These are phyloP conservation scores for Croton laevigatus DNA, from an alignment of 441 rosid species.

Conservation along the genomic window DNA sequence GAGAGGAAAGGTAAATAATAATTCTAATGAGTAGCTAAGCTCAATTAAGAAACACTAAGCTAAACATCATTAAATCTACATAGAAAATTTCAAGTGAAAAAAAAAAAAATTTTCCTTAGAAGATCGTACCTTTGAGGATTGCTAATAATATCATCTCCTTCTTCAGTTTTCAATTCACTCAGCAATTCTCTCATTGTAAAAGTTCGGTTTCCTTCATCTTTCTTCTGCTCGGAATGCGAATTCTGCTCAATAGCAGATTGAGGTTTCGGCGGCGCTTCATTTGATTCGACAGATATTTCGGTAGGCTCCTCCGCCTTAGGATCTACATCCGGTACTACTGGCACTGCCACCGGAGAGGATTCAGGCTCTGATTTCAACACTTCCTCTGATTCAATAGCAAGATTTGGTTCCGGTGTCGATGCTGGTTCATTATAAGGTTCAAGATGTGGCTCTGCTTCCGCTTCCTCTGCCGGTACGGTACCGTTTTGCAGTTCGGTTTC, in stretches of 20 bases:
- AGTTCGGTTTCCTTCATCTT: constrained; percentile 60
- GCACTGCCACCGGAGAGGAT: constrained; percentile 12
- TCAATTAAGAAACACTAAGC: not conserved
- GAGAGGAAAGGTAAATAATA: not conserved
- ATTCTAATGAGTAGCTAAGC: not conserved
- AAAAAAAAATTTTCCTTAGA: too few relatives aligned
- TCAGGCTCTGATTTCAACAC: constrained; percentile 20
- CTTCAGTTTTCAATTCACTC: constrained; percentile 73
- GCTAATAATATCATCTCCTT: constrained; percentile 48
- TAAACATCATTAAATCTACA: not conserved
- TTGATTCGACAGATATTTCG: constrained; percentile 38
- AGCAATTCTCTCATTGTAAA: constrained; percentile 93
- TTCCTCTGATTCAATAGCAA: not conserved
- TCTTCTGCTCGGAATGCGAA: constrained; percentile 32
- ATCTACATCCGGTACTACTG: constrained; percentile 33
- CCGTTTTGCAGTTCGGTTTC: constrained; percentile 50
- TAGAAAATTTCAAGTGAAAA: not conserved
- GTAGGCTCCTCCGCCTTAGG: constrained; percentile 32
- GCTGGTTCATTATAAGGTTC: constrained; percentile 21
- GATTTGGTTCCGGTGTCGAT: constrained; percentile 10
- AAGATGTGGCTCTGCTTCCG: constrained; percentile 23
- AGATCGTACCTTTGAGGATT: constrained; percentile 55
- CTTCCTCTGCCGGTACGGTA: not conserved
- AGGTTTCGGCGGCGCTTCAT: constrained; percentile 26
- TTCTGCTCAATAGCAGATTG: constrained; percentile 25